Conservation (phyloP, 371 early-diverging fungal genomes). For the Haplosporangium sp. region DNA sequence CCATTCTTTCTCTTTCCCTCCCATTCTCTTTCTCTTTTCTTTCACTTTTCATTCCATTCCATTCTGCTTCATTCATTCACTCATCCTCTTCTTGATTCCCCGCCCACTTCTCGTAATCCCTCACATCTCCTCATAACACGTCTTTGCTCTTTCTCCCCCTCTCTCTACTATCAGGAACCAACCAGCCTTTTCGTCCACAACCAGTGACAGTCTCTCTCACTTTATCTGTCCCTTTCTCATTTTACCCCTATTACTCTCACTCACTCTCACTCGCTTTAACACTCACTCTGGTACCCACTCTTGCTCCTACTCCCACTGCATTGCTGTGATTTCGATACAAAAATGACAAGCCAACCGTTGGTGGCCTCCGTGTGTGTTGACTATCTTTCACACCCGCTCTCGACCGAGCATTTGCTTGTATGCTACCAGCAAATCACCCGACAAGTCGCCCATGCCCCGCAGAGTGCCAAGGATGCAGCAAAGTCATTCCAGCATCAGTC, state of each 20-base stretch:
- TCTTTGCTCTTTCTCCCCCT: not conserved
- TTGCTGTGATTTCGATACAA: not conserved
- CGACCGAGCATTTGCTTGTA: slow-evolving; percentile 40
- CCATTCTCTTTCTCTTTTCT: not conserved
- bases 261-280: not conserved
- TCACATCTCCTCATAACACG: not conserved
- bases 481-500: slow-evolving; percentile 43
- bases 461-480: slow-evolving; percentile 50
- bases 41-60: too few relatives aligned
- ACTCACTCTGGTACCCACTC: not conserved
- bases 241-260: too few relatives aligned
- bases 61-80: not conserved
- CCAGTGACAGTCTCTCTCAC: not conserved
- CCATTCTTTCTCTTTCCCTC: not conserved
- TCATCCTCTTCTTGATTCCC: not conserved
- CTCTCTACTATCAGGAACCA: not conserved
- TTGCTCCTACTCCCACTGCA: not conserved
- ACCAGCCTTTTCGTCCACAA: too few relatives aligned
- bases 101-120: not conserved
- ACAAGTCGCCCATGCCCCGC: slow-evolving; percentile 48
- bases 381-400: slow-evolving; percentile 54
- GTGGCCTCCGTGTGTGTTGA: slow-evolving; percentile 52
- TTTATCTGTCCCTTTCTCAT: not conserved
- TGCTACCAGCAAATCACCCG: slow-evolving; percentile 56
- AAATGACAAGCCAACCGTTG: slow-evolving; percentile 52